Base-by-base conservation (phyloP, 2,329 filamentous ascomycete genomes). In the Ceratocystis variospora region DNA sequence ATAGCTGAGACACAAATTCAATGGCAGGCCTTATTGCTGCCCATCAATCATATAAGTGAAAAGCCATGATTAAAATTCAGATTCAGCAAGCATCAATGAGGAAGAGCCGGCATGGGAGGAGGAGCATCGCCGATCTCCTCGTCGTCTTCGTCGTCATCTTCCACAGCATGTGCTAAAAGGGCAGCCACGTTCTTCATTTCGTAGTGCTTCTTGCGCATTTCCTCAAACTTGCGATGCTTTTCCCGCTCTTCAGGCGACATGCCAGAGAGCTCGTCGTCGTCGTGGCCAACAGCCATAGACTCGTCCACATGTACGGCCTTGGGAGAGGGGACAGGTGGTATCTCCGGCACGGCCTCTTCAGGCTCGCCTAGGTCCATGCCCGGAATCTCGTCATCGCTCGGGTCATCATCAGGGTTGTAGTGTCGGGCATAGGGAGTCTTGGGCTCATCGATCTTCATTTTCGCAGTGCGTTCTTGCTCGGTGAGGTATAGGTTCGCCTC, bases 401-500 rank as follows among this genome's bases (percentile, higher is more conserved):
- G 90, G 70, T 97, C 93, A 73, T 96, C 90, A 53, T 85, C 75
- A 3, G 92, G 91, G 73, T 97, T 89, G 76, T 96, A 96, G 73
- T 91, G 90, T 73, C 87, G 88, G 45, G 90, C 94, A 75, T 93
- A 99, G 3, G 94, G 94, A 6, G 94, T 99, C 81, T 99, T 99
- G 69, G 94, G 94, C 79, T 99, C 94, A 71, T 91, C 89, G 70
- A 99, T 99, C 81, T 97, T 99, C 94, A 99, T 99, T 68, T 92
- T 96, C 69, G 88, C 87, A 68, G 87, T 90, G 76, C 89, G 92
- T 77, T 97, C 90, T 76, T 97, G 93, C 78, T 99, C 94, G 6
- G 94, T 94, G 64, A 99, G 83, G 77, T 96, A 99, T 41, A 99
- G 83, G 74, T 99, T 99, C 59, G 90, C 94, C 79, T 99, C 94